Conservation (phyloP, 257 asterid species). For the Primulina tabacum region DNA sequence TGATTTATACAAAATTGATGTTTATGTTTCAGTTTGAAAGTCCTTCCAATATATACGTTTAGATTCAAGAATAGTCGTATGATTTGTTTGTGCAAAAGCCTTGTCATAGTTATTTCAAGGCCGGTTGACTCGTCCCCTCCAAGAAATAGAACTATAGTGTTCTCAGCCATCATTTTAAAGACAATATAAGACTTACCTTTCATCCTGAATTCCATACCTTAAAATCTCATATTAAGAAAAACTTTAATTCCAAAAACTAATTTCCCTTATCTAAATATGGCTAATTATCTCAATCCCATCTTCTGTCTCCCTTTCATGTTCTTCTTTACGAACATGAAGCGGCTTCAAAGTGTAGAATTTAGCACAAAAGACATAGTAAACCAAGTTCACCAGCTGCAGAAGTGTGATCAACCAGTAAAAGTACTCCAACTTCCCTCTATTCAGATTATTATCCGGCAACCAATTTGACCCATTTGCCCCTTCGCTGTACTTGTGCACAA, state of each 20-base stretch:
- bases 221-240: background rate
- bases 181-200: background rate
- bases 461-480: constrained; percentile 64
- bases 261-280: constrained; percentile 26
- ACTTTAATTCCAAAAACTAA: background rate
- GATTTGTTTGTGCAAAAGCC: background rate
- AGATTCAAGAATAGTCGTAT: too few species aligned
- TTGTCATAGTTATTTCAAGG: background rate
- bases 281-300: constrained; percentile 40
- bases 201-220: background rate
- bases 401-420: constrained; percentile 76
- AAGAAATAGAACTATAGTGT: too few species aligned
- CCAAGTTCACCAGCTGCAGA: constrained; percentile 59
- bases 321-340: constrained; percentile 30
- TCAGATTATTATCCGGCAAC: constrained; percentile 69
- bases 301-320: constrained; percentile 21
- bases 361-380: constrained; percentile 68
- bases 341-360: constrained; percentile 75
- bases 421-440: constrained; percentile 71
- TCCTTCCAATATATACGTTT: background rate
- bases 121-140: background rate
- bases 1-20: background rate
- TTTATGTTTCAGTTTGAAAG: background rate
- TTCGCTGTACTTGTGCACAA: constrained; percentile 49
- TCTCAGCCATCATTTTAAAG: background rate